Evolutionary conservation across 768 basidiomycete species (phyloP), one percentile per base, ranked within the genome.

Genomic region (Lactarius hengduanensis): DNA sequence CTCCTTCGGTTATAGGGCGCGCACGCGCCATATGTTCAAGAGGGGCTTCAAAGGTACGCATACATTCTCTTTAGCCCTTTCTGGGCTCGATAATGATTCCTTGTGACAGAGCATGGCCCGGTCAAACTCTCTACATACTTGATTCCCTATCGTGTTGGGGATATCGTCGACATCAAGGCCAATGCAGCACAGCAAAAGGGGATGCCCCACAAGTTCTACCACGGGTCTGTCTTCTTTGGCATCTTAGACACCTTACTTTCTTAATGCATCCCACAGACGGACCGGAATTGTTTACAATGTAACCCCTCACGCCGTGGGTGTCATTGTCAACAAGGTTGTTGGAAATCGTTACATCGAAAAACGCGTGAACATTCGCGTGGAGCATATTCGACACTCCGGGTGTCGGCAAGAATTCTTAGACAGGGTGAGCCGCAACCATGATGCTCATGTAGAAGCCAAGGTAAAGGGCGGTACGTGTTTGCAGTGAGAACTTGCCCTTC

Each of bases 11-110:
- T 93, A 96, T 85, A 90, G 96, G 78, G 96, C 96, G 91, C 95
- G 96, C 74, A 98, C 96, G 89, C 95, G 96, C 89, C 84, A 96
- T 83, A 97, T 98, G 96, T 98, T 99, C 92, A 95, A 92, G 88
- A 85, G 92, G 83, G 91, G 89, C 76, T 98, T 98, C 90, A 96
- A 96, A 87, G 88, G 95, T 96, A 79, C 74, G 84, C 72, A 62
- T 41, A 85, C 72, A 63, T 41, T 68, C 59, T 63, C 58, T 69
- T 57, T 20, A 62, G 65, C 11, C 18, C 36, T n/a, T 26, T 50
- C n/a, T 40, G 6, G 58, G 34, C 20, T 30, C 63, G 32, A 40
- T 60, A 36, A 36, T 56, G 54, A 64, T 50, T 62, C 58, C 67
- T 57, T 28, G 53, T 15, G 59, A 41, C 73, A 96, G 92, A 96